A percentile compares a stretch with the other conserved stretches of the same genome.
Conservation (phyloP, 2,329 filamentous ascomycete genomes). For the Aureobasidium sp. region DNA sequence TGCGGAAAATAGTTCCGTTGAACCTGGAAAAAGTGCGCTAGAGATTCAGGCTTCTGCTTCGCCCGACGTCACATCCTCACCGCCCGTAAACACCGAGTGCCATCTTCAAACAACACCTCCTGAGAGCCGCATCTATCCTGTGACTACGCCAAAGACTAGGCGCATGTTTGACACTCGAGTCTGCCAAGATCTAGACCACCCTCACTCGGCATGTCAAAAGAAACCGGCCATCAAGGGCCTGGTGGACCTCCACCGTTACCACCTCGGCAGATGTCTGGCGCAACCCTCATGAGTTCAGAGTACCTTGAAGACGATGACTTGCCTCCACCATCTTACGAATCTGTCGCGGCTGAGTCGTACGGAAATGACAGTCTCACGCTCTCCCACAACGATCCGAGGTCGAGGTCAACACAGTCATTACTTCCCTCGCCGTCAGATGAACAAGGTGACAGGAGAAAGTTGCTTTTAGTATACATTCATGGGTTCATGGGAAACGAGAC, state of each 20-base stretch:
- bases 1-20: slow-evolving; percentile 8
- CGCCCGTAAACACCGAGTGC: not conserved
- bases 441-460: slow-evolving; percentile 39
- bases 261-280: not conserved
- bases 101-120: slow-evolving; percentile 8
- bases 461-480: slow-evolving; percentile 79
- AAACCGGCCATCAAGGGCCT: not conserved
- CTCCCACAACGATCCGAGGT: slow-evolving; percentile 34
- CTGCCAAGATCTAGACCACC: not conserved
- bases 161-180: not conserved
- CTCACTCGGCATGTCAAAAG: slow-evolving; percentile 1
- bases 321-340: slow-evolving; percentile 16
- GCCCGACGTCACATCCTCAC: slow-evolving; percentile 11
- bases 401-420: slow-evolving; percentile 41
- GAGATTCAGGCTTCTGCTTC: not conserved
- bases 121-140: slow-evolving; percentile 1
- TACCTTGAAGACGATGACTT: slow-evolving; percentile 18
- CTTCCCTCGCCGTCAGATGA: slow-evolving; percentile 30
- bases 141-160: not conserved
- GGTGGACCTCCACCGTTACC: slow-evolving; percentile 13
- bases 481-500: slow-evolving; percentile 86
- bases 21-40: slow-evolving; percentile 6
- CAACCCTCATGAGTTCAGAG: not conserved
- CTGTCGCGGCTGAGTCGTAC: not conserved
- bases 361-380: not conserved